Percentiles rank a stretch among this genome's conserved stretches.
These are phyloP conservation scores for Mortierella antarctica DNA, from an alignment of 192 early-diverging fungal genomes.

Conservation along the genomic window DNA sequence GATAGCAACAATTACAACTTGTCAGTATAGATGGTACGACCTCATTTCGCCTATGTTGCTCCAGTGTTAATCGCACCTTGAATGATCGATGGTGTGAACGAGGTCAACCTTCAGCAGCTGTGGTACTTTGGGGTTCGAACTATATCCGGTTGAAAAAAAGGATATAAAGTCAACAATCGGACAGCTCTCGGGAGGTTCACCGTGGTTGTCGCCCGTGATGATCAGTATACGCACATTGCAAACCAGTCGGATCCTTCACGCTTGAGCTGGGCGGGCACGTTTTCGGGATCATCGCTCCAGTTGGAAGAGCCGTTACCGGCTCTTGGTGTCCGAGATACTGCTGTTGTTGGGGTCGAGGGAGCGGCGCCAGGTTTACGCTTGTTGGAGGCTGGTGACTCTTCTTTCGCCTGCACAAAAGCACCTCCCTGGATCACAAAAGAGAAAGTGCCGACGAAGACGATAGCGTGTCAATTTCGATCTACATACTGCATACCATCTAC, in stretches of 20 bases:
- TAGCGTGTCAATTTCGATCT: neutral
- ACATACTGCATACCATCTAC: neutral
- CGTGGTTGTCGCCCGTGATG: neutral
- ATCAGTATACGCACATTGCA: slow-evolving; percentile 69
- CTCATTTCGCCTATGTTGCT: neutral
- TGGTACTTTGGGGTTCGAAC: slow-evolving; percentile 75
- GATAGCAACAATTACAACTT: slow-evolving; percentile 53
- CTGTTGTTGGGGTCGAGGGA: slow-evolving; percentile 25
- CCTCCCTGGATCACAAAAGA: slow-evolving; percentile 3
- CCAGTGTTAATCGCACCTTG: slow-evolving; percentile 27
- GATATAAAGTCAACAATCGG: neutral
- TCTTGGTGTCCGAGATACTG: slow-evolving; percentile 11
- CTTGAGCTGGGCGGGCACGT: slow-evolving; percentile 77
- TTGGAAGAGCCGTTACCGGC: slow-evolving; percentile 17
- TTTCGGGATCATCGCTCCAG: slow-evolving; percentile 74
- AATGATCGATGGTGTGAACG: slow-evolving; percentile 66
- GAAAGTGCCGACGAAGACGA: neutral
- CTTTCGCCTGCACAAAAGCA: slow-evolving; percentile 21
- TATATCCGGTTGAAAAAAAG: neutral
- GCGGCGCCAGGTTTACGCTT: slow-evolving; percentile 37
- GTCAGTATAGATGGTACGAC: slow-evolving; percentile 36
- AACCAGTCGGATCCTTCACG: slow-evolving; percentile 91
- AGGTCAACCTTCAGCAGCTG: slow-evolving; percentile 73
- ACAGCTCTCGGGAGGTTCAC: no score
- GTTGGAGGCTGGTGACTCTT: slow-evolving; percentile 24